Conservation (phyloP, 1,284 basidiomycete genomes). For the Leccinum ponderosum region DNA sequence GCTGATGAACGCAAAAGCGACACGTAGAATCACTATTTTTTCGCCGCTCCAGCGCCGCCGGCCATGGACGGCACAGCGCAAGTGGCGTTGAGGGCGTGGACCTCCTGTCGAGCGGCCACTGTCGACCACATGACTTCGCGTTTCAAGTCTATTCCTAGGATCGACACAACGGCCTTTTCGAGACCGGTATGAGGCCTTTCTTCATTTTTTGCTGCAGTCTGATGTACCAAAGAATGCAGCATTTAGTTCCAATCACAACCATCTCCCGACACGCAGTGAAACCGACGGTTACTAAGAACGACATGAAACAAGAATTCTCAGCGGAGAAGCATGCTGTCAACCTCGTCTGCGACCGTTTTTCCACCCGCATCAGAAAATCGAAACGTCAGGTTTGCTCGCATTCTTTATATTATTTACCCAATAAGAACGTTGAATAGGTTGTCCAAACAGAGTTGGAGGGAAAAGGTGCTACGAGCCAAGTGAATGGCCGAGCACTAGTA, state of each 20-base stretch:
- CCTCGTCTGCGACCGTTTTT: conserved; percentile 42
- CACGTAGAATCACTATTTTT: conserved; percentile 43
- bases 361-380: conserved; percentile 37
- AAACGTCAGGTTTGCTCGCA: conserved; percentile 34
- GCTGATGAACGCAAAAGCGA: conserved; percentile 35
- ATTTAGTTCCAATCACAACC: conserved; percentile 37
- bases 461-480: conserved; percentile 2
- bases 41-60: conserved; percentile 24
- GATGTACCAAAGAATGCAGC: conserved; percentile 29
- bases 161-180: conserved; percentile 21
- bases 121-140: conserved; percentile 18
- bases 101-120: conserved; percentile 36
- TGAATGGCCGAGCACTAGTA: background rate
- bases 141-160: conserved; percentile 17
- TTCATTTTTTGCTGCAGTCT: background rate
- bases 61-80: conserved; percentile 8
- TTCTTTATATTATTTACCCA: background rate
- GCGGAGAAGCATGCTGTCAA: conserved; percentile 29
- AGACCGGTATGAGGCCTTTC: conserved; percentile 12
- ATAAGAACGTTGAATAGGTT: conserved; percentile 12
- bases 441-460: conserved; percentile 20
- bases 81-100: conserved; percentile 48
- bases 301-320: conserved; percentile 35
- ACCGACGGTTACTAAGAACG: conserved; percentile 42
- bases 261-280: conserved; percentile 44